Conservation (phyloP, 306 rosid genomes). For the Cucurbita maxima region DNA sequence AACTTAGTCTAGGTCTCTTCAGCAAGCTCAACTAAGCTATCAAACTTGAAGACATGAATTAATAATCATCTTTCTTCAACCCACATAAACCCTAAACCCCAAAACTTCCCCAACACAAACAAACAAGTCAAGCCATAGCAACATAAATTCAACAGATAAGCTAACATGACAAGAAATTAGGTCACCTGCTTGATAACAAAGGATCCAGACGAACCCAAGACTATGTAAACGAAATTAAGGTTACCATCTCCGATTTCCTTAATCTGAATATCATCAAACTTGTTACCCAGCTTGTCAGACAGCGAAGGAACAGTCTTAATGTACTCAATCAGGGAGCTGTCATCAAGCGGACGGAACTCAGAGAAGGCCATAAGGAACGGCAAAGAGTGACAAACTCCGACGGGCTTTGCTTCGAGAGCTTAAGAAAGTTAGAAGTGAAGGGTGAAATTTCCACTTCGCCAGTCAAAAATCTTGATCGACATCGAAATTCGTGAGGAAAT, state of each 20-base stretch:
- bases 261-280: constrained; percentile 30
- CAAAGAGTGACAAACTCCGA: neutral
- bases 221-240: constrained; percentile 63
- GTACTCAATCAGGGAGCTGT: constrained; percentile 50
- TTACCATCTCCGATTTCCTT: constrained; percentile 95
- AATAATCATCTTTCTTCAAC: neutral
- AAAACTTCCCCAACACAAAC: neutral
- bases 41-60: neutral
- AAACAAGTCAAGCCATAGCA: neutral
- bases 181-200: constrained; percentile 78
- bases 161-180: neutral
- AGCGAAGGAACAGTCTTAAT: constrained; percentile 52
- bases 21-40: neutral
- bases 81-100: neutral
- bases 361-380: constrained; percentile 38
- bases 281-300: constrained; percentile 39
- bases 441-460: neutral
- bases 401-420: neutral
- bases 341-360: constrained; percentile 50
- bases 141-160: neutral
- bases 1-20: no score
- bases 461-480: neutral
- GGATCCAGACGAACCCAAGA: constrained; percentile 46
- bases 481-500: neutral
- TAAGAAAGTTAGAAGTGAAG: neutral